Base-by-base conservation (phyloP, 108 stramenopile species). In the Skeletonema menzelii region DNA sequence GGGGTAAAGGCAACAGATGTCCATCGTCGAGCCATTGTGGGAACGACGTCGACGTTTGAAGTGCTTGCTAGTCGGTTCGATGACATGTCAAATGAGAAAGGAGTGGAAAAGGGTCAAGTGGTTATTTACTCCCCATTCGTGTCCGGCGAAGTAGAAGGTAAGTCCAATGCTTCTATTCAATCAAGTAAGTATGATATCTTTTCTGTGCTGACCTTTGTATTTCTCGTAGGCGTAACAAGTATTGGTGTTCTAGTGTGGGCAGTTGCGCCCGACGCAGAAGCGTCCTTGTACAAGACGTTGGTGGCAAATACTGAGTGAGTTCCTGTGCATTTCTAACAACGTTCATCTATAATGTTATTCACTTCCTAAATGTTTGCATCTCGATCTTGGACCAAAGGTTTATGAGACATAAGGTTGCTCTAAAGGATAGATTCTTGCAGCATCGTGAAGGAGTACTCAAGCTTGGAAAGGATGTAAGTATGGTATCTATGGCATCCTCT, bases 1-100 rank as follows among this genome's bases (percentile, higher is more conserved):
- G 49, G 47, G 26, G 22, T 65, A 2, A 49, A 55, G 5, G n/a
- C 44, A 65, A 65, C 64, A 27, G 5, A 56, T 6, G 8, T 47
- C 15, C 64, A 65, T 10, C 64, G 64, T 27, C 64, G 64, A 27
- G 47, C 64, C 15, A 55, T 65, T 10, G 49, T 65, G 27, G 64
- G 64, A 14, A 55, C 44, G 19, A 55, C 49, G n/a, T 44, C 44
- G 20, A 65, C 64, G 3, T 65, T 55, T 38, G 64, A 65, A 17
- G 27, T 65, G 37, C 64, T 65, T 55, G 64, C 64, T 65, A 38
- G n/a, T 65, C 64, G 47, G 34, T 65, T 65, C 42, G 64, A 55
- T 4, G 64, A 65, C 24, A 17, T 27, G 4, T 55, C 49, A 55
- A 55, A 65, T 0, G 47, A 65, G 20, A 47, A 55, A 17, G 38